Conservation (phyloP, 768 basidiomycete genomes). For the Mycena capillaripes region DNA sequence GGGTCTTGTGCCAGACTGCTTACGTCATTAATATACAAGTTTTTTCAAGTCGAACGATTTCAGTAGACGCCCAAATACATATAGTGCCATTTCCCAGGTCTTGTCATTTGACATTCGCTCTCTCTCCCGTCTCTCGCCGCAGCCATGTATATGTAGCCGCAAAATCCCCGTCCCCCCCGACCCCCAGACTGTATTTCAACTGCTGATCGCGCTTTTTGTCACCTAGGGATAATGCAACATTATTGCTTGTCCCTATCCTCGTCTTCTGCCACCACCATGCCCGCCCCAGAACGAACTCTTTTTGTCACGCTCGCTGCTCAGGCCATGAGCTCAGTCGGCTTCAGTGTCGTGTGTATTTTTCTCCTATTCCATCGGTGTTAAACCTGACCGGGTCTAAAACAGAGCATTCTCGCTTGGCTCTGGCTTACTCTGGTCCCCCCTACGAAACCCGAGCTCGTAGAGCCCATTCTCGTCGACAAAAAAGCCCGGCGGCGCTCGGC, state of each 20-base stretch:
- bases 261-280: conserved; percentile 28
- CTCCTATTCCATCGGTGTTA: neutral
- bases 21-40: neutral
- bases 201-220: conserved; percentile 20
- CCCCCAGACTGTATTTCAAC: conserved; percentile 19
- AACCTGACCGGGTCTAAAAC: neutral
- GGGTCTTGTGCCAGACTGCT: neutral
- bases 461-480: conserved; percentile 32
- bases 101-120: neutral
- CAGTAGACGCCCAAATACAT: conserved; percentile 10
- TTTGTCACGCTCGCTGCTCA: conserved; percentile 42
- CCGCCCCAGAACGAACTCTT: conserved; percentile 30
- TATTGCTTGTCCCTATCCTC: conserved; percentile 3
- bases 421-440: conserved; percentile 41
- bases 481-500: conserved; percentile 43
- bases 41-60: conserved; percentile 1
- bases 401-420: conserved; percentile 46
- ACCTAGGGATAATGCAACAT: conserved; percentile 32
- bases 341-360: conserved; percentile 39
- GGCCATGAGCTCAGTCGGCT: conserved; percentile 40
- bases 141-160: conserved; percentile 13
- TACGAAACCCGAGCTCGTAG: conserved; percentile 28
- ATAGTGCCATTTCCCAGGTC: neutral
- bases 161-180: neutral
- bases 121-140: neutral